Conservation (phyloP, 345 rosid species). For the Raphanus sativus region DNA sequence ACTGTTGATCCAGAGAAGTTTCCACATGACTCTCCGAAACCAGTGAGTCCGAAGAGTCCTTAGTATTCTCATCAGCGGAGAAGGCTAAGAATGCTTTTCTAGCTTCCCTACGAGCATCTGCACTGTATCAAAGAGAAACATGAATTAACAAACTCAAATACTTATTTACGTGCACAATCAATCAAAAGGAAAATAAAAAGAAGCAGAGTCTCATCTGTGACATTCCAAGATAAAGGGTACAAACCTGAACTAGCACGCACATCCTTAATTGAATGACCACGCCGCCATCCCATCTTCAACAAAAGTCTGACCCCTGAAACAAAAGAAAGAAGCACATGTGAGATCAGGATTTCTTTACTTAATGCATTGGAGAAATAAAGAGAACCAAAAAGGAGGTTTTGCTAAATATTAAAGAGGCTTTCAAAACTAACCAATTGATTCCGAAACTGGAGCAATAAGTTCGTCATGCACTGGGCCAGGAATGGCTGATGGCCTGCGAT, state of each 20-base stretch:
- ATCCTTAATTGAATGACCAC: constrained; percentile 79
- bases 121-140: constrained; percentile 10
- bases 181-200: background rate
- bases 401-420: constrained; percentile 15
- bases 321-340: constrained; percentile 23
- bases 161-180: background rate
- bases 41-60: constrained; percentile 38
- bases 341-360: constrained; percentile 12
- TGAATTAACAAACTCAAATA: constrained; percentile 7
- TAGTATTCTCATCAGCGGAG: constrained; percentile 58
- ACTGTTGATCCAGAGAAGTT: constrained; percentile 42
- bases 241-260: constrained; percentile 53
- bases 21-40: constrained; percentile 43
- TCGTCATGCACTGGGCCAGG: constrained; percentile 97
- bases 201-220: background rate
- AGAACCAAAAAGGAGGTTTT: background rate
- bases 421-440: constrained; percentile 78
- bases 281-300: constrained; percentile 96
- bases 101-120: constrained; percentile 96
- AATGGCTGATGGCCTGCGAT: constrained; percentile 82
- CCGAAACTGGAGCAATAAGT: constrained; percentile 76
- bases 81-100: constrained; percentile 93
- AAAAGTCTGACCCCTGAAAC: constrained; percentile 76
- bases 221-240: constrained; percentile 1
- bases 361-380: constrained; percentile 1